Evolutionary conservation across 202 grass and related monocot species (phyloP).

Genomic region (Setaria viridis): DNA sequence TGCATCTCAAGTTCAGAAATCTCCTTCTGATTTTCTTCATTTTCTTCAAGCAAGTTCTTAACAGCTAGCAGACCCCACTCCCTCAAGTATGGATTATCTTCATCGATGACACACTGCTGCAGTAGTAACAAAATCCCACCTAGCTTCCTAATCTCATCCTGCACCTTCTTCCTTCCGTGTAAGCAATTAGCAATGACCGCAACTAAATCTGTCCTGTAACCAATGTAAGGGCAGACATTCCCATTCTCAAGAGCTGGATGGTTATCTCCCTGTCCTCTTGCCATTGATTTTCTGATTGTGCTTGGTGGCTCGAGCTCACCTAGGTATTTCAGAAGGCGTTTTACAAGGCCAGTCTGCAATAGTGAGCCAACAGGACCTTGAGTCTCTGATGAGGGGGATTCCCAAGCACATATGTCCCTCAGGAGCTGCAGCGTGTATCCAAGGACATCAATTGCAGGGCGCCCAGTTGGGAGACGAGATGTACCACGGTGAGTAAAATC

Average conservation of each 20-base stretch:
- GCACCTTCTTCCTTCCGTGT: slow-evolving; percentile 68
- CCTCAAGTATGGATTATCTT: slow-evolving; percentile 87
- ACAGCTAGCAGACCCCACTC: slow-evolving; percentile 87
- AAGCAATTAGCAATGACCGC: slow-evolving; percentile 84
- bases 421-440: slow-evolving; percentile 82
- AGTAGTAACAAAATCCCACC: slow-evolving; percentile 71
- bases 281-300: slow-evolving; percentile 79
- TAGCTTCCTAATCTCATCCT: slow-evolving; percentile 74
- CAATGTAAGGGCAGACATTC: slow-evolving; percentile 83
- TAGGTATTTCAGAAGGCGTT: slow-evolving; percentile 62
- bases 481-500: slow-evolving; percentile 62
- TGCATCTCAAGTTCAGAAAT: slow-evolving; percentile 79
- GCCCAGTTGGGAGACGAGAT: slow-evolving; percentile 67
- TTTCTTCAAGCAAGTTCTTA: slow-evolving; percentile 87
- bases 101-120: slow-evolving; percentile 89
- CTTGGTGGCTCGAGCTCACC: slow-evolving; percentile 80
- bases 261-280: slow-evolving; percentile 43
- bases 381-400: slow-evolving; percentile 44
- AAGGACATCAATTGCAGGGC: slow-evolving; percentile 64
- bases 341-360: slow-evolving; percentile 64
- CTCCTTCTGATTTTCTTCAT: slow-evolving; percentile 78
- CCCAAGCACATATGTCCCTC: slow-evolving; percentile 92
- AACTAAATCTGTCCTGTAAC: slow-evolving; percentile 86
- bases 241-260: slow-evolving; percentile 37
- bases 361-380: slow-evolving; percentile 61